These are phyloP conservation scores for Torulaspora maleeae DNA, from an alignment of 805 yeast species.

Conservation along the genomic window DNA sequence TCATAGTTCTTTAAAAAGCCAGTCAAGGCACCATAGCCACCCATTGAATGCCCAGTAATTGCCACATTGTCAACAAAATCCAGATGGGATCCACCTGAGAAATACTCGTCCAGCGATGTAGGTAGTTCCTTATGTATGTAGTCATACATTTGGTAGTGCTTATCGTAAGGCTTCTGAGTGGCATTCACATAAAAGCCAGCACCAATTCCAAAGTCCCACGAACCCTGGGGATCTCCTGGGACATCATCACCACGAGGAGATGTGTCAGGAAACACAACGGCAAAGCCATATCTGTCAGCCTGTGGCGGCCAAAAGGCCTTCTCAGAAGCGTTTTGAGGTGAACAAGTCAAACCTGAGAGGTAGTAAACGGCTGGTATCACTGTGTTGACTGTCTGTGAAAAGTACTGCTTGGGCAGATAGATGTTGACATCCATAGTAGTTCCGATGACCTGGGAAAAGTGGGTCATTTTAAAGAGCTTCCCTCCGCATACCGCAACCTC, in stretches of 20 bases:
- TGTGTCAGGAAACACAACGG: conserved; percentile 91
- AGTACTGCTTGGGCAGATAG: conserved; percentile 62
- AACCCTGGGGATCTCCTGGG: conserved; percentile 60
- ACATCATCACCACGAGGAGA: conserved; percentile 83
- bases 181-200: conserved; percentile 95
- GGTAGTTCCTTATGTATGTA: conserved; percentile 76
- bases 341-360: conserved; percentile 86
- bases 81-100: conserved; percentile 41
- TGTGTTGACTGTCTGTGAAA: conserved; percentile 15
- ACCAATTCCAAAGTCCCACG: conserved; percentile 89
- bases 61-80: conserved; percentile 59
- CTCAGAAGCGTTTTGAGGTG: conserved; percentile 89
- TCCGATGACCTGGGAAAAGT: conserved; percentile 57
- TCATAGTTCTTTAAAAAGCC: conserved; percentile 65
- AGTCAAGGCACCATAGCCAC: conserved; percentile 88
- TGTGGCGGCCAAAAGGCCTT: conserved; percentile 83
- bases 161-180: conserved; percentile 61
- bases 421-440: conserved; percentile 82
- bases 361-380: conserved; percentile 70
- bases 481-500: conserved; percentile 69
- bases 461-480: conserved; percentile 65
- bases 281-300: conserved; percentile 78
- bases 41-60: conserved; percentile 98
- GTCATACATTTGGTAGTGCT: conserved; percentile 79
- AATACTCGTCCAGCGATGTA: conserved; percentile 39